Evolutionary conservation across 208 protist species (phyloP).

Genomic region (Crithidia expoeki): DNA sequence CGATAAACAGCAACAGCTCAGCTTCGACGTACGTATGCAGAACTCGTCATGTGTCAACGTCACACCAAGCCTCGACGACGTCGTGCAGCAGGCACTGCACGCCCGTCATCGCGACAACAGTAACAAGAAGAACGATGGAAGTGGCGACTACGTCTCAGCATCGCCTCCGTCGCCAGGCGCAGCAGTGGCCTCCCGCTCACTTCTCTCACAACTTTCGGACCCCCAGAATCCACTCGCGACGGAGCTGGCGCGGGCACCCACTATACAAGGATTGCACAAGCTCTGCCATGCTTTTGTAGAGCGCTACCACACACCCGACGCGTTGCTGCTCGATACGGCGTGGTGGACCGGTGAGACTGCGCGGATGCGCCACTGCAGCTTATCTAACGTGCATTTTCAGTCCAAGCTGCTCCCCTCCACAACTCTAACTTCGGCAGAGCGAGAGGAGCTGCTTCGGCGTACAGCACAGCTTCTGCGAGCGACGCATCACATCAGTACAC

Average conservation of each 20-base stretch:
- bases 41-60: not conserved
- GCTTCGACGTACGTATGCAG: constrained; percentile 10
- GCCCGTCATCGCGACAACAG: too few relatives aligned
- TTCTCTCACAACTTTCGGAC: constrained; percentile 13
- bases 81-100: constrained; percentile 12
- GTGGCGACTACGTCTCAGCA: not conserved
- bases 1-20: too few relatives aligned
- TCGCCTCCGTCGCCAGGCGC: not conserved
- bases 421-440: not conserved
- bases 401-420: not conserved
- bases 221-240: not conserved
- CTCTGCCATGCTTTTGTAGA: constrained; percentile 27
- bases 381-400: not conserved
- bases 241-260: constrained; percentile 10
- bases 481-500: constrained; percentile 17
- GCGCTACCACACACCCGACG: constrained; percentile 16
- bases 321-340: constrained; percentile 24
- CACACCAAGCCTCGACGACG: constrained; percentile 21
- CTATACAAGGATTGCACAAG: constrained; percentile 15
- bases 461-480: constrained; percentile 14
- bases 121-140: not conserved
- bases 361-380: constrained; percentile 7
- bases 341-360: constrained; percentile 23
- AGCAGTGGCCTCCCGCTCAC: not conserved
- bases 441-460: constrained; percentile 17